A percentile compares a stretch with the other conserved stretches of the same genome.
These are phyloP conservation scores for Usnea hakonensis DNA, from an alignment of 495 filamentous ascomycete species.

Conservation along the genomic window DNA sequence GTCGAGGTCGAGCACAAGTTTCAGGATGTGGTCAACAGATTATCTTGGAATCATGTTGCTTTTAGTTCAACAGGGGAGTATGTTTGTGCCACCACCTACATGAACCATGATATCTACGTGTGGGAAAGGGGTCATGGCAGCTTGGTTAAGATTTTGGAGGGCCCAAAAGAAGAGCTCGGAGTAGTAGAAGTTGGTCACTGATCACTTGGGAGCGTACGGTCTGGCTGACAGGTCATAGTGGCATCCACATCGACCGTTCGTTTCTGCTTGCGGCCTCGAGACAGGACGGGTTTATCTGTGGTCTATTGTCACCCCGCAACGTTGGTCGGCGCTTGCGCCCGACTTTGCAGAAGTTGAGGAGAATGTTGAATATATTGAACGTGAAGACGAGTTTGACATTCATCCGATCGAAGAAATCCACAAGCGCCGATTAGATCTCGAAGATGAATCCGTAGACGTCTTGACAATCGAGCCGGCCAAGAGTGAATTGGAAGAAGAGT, in stretches of 20 bases:
- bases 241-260: constrained; percentile 82
- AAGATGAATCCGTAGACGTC: constrained; percentile 86
- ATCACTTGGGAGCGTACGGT: neutral
- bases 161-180: constrained; percentile 87
- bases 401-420: constrained; percentile 92
- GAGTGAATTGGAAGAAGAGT: constrained; percentile 47
- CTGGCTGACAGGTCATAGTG: constrained; percentile 41
- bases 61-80: constrained; percentile 91
- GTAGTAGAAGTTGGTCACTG: constrained; percentile 56
- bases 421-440: constrained; percentile 76
- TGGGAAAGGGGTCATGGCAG: constrained; percentile 95
- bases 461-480: constrained; percentile 64
- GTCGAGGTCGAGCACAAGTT: constrained; percentile 96
- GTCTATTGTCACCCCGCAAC: constrained; percentile 84
- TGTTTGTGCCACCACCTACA: constrained; percentile 85
- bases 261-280: constrained; percentile 86
- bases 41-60: constrained; percentile 91
- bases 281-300: constrained; percentile 85
- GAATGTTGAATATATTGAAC: constrained; percentile 91
- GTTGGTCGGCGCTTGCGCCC: constrained; percentile 92
- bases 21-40: constrained; percentile 89
- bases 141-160: constrained; percentile 91
- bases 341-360: constrained; percentile 98
- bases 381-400: constrained; percentile 96
- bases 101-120: constrained; percentile 96